Evolutionary conservation across 192 early-diverging fungal species (phyloP).

Genomic region (Backusella tuberculispora): DNA sequence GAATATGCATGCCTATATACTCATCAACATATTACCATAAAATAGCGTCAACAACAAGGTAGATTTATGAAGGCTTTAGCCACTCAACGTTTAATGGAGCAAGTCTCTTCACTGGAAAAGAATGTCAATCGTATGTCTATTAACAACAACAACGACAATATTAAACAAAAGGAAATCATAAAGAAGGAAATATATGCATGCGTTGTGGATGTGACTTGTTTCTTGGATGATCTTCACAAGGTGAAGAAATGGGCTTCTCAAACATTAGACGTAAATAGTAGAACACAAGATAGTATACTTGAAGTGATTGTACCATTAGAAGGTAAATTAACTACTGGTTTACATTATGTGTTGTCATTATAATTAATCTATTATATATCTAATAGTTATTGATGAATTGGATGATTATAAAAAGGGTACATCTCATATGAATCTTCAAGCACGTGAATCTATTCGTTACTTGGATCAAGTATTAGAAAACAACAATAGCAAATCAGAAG

Average conservation of each 20-base stretch:
- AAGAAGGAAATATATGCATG: conserved; percentile 29
- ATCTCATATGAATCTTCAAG: conserved; percentile 49
- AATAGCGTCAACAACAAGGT: conserved; percentile 46
- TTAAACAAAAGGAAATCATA: not conserved
- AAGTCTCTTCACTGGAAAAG: conserved; percentile 47
- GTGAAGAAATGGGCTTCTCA: conserved; percentile 53
- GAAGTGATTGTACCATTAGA: conserved; percentile 59
- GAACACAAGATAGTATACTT: conserved; percentile 30
- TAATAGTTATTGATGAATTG: conserved; percentile 52
- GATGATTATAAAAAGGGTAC: conserved; percentile 59
- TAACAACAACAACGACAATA: not conserved
- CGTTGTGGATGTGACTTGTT: conserved; percentile 52
- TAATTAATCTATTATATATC: not conserved
- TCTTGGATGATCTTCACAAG: conserved; percentile 50
- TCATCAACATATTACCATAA: not conserved
- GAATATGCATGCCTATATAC: not conserved
- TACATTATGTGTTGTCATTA: not conserved
- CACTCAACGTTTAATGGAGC: conserved; percentile 42
- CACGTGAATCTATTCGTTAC: conserved; percentile 61
- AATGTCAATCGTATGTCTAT: conserved; percentile 38
- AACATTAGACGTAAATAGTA: conserved; percentile 27
- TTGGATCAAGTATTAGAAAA: conserved; percentile 42
- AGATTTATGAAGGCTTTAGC: conserved; percentile 49
- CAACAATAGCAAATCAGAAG: not conserved
- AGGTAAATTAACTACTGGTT: conserved; percentile 29